Conservation (phyloP, 192 early-diverging fungal genomes). For the Umbelopsis sp. region DNA sequence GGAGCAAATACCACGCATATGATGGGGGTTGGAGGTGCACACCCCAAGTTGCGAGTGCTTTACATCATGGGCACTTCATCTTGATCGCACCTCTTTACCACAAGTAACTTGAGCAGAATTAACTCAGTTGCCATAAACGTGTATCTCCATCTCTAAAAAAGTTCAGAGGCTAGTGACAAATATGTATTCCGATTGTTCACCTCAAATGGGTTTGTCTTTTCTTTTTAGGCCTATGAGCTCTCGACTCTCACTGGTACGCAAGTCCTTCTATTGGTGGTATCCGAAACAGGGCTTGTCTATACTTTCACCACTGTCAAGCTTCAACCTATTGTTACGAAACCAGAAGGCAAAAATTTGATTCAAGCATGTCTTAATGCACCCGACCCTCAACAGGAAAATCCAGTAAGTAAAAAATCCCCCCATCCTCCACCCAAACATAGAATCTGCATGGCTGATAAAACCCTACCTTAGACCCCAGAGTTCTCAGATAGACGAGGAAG, state of each 20-base stretch:
- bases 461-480: neutral
- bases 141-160: constrained; percentile 13
- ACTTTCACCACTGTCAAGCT: constrained; percentile 94
- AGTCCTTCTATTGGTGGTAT: constrained; percentile 88
- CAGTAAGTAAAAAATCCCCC: neutral
- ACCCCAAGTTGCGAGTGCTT: too few species aligned
- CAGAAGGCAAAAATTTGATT: constrained; percentile 90
- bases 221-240: constrained; percentile 80
- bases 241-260: constrained; percentile 93
- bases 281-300: constrained; percentile 93
- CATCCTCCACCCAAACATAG: too few species aligned
- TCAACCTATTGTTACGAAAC: constrained; percentile 87
- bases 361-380: constrained; percentile 88
- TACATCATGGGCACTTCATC: too few species aligned
- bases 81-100: too few species aligned
- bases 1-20: too few species aligned
- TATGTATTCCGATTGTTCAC: constrained; percentile 20
- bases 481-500: constrained; percentile 8
- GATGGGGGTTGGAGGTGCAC: too few species aligned
- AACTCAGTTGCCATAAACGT: constrained; percentile 20
- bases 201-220: constrained; percentile 1
- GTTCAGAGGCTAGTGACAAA: constrained; percentile 19
- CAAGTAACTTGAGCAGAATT: neutral
- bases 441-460: too few species aligned
- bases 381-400: constrained; percentile 41